Conservation (phyloP, 257 asterid genomes). For the Dorcoceras hygrometricum region DNA sequence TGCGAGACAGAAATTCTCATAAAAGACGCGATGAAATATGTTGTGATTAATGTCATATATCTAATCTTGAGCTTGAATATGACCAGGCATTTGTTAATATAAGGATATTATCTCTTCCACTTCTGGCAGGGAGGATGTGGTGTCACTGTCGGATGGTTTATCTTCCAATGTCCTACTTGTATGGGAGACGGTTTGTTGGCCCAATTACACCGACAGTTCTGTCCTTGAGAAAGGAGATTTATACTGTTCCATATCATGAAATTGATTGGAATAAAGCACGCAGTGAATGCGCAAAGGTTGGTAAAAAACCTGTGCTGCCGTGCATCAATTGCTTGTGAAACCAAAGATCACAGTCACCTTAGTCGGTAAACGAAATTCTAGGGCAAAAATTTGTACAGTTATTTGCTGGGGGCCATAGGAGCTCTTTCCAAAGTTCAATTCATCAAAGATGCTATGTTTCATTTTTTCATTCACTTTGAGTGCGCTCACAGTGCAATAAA, state of each 20-base stretch:
- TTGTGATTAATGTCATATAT: not conserved
- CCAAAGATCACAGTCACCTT: not conserved
- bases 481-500: too few relatives aligned
- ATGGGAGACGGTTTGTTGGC: conserved; percentile 90
- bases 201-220: conserved; percentile 88
- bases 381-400: not conserved
- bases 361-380: not conserved
- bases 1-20: not conserved
- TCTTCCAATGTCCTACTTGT: conserved; percentile 94
- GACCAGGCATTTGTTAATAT: not conserved
- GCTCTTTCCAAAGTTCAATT: not conserved
- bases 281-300: conserved; percentile 91
- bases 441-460: not conserved
- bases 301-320: conserved; percentile 33
- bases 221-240: conserved; percentile 87
- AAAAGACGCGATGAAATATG: not conserved
- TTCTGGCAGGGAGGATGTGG: conserved; percentile 94
- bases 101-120: conserved; percentile 22
- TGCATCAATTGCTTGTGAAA: conserved; percentile 12
- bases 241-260: conserved; percentile 76
- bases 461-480: not conserved
- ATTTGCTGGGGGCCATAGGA: not conserved
- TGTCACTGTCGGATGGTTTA: conserved; percentile 99
- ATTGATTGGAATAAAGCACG: conserved; percentile 86
- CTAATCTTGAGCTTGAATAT: not conserved